Evolutionary conservation across 495 filamentous ascomycete genomes (phyloP).

Genomic region (Sporormia fimetaria): DNA sequence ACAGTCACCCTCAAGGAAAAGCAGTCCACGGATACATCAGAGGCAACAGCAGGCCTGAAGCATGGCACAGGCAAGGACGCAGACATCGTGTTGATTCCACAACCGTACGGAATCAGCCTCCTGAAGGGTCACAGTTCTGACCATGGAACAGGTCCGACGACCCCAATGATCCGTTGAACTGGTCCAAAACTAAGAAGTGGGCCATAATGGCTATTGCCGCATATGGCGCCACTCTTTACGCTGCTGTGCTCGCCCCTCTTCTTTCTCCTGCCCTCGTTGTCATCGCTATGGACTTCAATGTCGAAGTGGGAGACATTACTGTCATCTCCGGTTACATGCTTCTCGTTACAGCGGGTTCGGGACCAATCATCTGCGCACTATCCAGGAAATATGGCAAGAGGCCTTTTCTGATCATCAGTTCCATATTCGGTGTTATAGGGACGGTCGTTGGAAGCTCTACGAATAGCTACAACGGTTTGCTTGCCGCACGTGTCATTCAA

Average conservation of each 20-base stretch:
- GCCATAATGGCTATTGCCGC: constrained; percentile 12
- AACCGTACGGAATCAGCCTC: constrained; percentile 8
- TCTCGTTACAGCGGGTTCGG: constrained; percentile 15
- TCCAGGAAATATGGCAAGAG: constrained; percentile 23
- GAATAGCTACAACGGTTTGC: constrained; percentile 15
- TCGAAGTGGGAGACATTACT: constrained; percentile 16
- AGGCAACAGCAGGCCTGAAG: constrained; percentile 13
- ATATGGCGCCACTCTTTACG: constrained; percentile 11
- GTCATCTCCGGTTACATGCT: constrained; percentile 21
- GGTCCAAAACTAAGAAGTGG: constrained; percentile 14
- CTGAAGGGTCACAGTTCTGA: neutral
- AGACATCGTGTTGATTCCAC: constrained; percentile 21
- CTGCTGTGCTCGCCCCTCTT: constrained; percentile 15
- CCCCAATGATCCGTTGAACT: constrained; percentile 23
- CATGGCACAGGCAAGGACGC: constrained; percentile 20
- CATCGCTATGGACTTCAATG: constrained; percentile 17
- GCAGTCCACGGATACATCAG: neutral
- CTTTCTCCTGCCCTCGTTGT: constrained; percentile 16
- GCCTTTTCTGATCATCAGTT: constrained; percentile 8
- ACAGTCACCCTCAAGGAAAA: constrained; percentile 17
- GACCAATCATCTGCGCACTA: constrained; percentile 15
- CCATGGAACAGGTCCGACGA: constrained; percentile 14
- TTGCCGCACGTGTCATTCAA: constrained; percentile 20
- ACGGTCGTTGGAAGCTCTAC: constrained; percentile 15
- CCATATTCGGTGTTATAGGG: constrained; percentile 17